These are phyloP conservation scores for Penicillium sp. DNA, from an alignment of 2,329 filamentous ascomycete species.

Conservation along the genomic window DNA sequence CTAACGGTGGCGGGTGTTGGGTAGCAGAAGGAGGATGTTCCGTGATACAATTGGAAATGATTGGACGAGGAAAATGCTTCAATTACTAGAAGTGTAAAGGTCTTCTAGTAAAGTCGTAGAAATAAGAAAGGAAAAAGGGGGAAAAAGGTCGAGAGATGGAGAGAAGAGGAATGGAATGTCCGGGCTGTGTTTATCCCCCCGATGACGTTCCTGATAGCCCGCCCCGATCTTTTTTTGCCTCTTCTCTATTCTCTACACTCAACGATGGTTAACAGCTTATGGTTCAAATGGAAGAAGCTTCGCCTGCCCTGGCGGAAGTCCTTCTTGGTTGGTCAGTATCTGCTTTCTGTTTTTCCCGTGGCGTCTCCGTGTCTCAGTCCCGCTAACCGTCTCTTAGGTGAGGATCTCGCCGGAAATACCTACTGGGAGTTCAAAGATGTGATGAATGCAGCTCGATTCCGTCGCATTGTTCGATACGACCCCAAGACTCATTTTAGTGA, in stretches of 20 bases:
- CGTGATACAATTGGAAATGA: slow-evolving; percentile 1
- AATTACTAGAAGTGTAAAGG: not conserved
- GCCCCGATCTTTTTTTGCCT: slow-evolving; percentile 5
- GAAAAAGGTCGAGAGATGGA: slow-evolving; percentile 1
- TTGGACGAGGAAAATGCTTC: not conserved
- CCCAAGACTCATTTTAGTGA: slow-evolving; percentile 55
- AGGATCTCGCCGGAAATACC: slow-evolving; percentile 62
- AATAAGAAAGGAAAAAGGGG: not conserved
- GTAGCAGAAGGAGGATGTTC: slow-evolving; percentile 13
- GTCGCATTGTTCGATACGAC: slow-evolving; percentile 58
- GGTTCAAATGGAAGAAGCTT: slow-evolving; percentile 62
- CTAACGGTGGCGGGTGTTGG: slow-evolving; percentile 16
- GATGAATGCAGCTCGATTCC: slow-evolving; percentile 51
- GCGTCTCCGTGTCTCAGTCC: not conserved
- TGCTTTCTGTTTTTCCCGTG: not conserved
- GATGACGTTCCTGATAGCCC: slow-evolving; percentile 26
- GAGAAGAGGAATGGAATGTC: slow-evolving; percentile 19
- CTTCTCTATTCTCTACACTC: slow-evolving; percentile 9
- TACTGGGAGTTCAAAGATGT: slow-evolving; percentile 65
- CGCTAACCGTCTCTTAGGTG: slow-evolving; percentile 42
- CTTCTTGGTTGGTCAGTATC: slow-evolving; percentile 53
- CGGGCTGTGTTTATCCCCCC: slow-evolving; percentile 21
- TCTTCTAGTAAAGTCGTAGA: not conserved
- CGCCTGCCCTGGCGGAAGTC: slow-evolving; percentile 60
- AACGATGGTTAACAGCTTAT: slow-evolving; percentile 49